Conservation (phyloP, 177 flowering plant species). For the Telopea speciosissima region DNA sequence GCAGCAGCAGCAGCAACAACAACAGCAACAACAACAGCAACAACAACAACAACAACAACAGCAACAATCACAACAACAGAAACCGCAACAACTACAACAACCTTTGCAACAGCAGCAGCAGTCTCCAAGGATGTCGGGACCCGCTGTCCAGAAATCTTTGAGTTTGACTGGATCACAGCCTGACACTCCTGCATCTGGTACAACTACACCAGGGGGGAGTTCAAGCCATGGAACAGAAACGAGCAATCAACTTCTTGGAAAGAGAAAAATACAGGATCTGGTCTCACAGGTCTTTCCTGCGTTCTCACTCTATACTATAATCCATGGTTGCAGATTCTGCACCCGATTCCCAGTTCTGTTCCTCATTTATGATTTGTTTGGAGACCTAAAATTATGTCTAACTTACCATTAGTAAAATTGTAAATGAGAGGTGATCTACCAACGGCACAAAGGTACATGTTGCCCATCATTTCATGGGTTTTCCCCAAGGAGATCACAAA, state of each 20-base stretch:
- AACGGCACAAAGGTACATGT: neutral
- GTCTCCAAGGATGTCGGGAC: constrained; percentile 65
- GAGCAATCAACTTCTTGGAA: constrained; percentile 86
- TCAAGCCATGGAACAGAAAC: constrained; percentile 95
- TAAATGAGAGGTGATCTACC: neutral
- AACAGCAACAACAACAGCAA: constrained; percentile 12
- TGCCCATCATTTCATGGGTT: neutral
- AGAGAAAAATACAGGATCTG: constrained; percentile 90
- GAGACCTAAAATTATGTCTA: neutral
- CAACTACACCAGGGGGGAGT: constrained; percentile 90
- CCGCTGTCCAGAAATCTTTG: constrained; percentile 64
- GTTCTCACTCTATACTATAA: neutral
- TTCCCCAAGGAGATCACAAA: neutral
- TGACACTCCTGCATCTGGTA: constrained; percentile 81
- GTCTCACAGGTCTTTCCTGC: constrained; percentile 70
- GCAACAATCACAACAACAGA: constrained; percentile 22
- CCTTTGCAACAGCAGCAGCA: constrained; percentile 44
- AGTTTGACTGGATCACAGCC: constrained; percentile 94
- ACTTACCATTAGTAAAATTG: neutral
- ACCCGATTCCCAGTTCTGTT: neutral
- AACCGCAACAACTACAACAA: constrained; percentile 22
- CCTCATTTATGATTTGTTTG: constrained; percentile 1
- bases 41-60: constrained; percentile 18
- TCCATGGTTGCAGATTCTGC: neutral
- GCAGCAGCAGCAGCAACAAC: constrained; percentile 23